Percentiles rank a stretch among this genome's conserved stretches.
These are phyloP conservation scores for Kodamaea fungicola DNA, from an alignment of 1,139 yeast species.

Conservation along the genomic window DNA sequence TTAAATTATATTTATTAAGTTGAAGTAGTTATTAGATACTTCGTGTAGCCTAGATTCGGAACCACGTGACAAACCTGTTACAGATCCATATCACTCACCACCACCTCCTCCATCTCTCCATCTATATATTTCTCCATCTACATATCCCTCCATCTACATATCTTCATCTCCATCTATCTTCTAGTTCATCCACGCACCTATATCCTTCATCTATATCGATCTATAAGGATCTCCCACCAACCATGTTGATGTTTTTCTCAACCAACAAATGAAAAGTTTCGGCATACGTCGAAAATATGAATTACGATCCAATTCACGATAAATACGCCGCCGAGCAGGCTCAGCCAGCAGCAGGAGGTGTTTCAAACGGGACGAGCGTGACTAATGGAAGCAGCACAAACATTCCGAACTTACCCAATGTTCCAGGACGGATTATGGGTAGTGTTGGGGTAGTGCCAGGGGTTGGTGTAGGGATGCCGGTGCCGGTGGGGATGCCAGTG, in stretches of 20 bases:
- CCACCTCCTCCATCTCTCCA: no score
- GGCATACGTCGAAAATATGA: constrained; percentile 8
- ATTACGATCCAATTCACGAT: constrained; percentile 21
- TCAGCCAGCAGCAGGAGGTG: neutral
- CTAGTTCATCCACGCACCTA: no score
- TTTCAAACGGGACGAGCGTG: neutral
- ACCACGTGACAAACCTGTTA: no score
- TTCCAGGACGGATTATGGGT: neutral
- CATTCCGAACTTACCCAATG: neutral
- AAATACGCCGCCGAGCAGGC: constrained; percentile 11
- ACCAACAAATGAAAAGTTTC: neutral
- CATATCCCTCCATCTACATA: no score
- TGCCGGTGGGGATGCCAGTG: constrained; percentile 1
- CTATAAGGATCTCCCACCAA: no score
- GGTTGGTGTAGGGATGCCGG: neutral
- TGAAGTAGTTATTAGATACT: no score
- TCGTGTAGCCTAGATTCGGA: no score
- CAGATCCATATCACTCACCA: no score
- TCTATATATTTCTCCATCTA: no score
- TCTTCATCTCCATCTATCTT: no score
- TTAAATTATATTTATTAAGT: no score
- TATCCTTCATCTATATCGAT: no score
- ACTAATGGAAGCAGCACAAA: neutral
- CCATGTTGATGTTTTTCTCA: neutral
- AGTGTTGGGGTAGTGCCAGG: constrained; percentile 1